Percentiles rank a stretch among this genome's conserved stretches.
These are phyloP conservation scores for Hawksworthiomyces lignivorus DNA, from an alignment of 2,329 filamentous ascomycete genomes.

Conservation along the genomic window DNA sequence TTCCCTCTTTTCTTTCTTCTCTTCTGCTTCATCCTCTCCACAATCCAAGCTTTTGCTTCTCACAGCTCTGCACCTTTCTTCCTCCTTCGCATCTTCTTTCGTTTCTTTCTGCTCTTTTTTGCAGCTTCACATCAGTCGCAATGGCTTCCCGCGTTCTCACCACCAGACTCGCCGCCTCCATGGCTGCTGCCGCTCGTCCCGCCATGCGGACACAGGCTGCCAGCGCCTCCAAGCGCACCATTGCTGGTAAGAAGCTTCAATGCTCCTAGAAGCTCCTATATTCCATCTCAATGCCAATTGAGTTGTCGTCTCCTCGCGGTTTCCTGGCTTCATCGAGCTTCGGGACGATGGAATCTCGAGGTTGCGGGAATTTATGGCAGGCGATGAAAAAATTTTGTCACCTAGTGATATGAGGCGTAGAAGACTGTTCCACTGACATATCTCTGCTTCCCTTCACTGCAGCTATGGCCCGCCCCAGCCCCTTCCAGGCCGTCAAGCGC, in stretches of 20 bases:
- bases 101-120: constrained; percentile 27
- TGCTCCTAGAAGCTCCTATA: too few species aligned
- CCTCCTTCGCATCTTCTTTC: constrained; percentile 19
- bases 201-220: constrained; percentile 57
- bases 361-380: constrained; percentile 12
- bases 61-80: constrained; percentile 8
- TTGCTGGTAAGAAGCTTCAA: constrained; percentile 52
- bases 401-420: too few species aligned
- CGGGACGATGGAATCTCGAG: neutral
- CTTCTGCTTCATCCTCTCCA: constrained; percentile 11
- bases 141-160: constrained; percentile 76
- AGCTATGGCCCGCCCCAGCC: constrained; percentile 50
- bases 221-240: constrained; percentile 66
- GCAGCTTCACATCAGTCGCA: constrained; percentile 48
- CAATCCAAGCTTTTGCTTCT: constrained; percentile 7
- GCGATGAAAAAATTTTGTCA: constrained; percentile 1
- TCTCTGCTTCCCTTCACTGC: constrained; percentile 19
- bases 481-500: constrained; percentile 70
- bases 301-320: neutral
- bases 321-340: neutral
- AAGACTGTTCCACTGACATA: constrained; percentile 12
- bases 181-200: constrained; percentile 71
- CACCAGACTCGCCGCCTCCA: constrained; percentile 68
- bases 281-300: neutral
- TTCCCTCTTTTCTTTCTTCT: constrained; percentile 7